phyloP scores from a whole-genome alignment of 371 early-diverging fungal genomes.

The Rhizopus delemar region DNA sequence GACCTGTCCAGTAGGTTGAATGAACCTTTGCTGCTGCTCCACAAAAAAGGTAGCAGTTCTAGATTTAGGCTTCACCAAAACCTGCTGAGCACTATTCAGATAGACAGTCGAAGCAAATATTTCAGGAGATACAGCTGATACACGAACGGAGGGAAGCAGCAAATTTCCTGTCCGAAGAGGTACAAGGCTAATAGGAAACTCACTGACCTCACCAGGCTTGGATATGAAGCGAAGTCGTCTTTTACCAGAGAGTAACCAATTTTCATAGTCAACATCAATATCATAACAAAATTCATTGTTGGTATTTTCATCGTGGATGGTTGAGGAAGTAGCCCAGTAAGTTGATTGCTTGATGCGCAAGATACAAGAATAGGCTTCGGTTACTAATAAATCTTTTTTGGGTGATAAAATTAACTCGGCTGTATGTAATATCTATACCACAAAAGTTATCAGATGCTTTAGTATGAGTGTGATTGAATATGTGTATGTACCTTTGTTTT shows the following conservation, averaged over 20 bases:
- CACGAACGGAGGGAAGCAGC: slow-evolving; percentile 57
- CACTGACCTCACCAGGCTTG: slow-evolving; percentile 58
- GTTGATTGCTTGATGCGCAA: slow-evolving; percentile 60
- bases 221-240: slow-evolving; percentile 59
- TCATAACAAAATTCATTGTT: slow-evolving; percentile 62
- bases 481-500: slow-evolving; percentile 39
- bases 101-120: slow-evolving; percentile 61
- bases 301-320: neutral
- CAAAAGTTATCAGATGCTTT: too few relatives aligned
- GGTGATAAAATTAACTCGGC: slow-evolving; percentile 57
- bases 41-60: slow-evolving; percentile 70
- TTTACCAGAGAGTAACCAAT: slow-evolving; percentile 73
- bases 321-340: slow-evolving; percentile 50
- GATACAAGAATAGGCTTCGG: slow-evolving; percentile 58
- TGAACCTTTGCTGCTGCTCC: slow-evolving; percentile 62
- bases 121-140: slow-evolving; percentile 51
- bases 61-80: slow-evolving; percentile 64
- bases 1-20: slow-evolving; percentile 22
- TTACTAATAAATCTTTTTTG: slow-evolving; percentile 50
- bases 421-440: slow-evolving; percentile 51
- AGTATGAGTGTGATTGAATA: too few relatives aligned
- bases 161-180: slow-evolving; percentile 71
- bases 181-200: slow-evolving; percentile 59
- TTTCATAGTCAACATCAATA: slow-evolving; percentile 68
- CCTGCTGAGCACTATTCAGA: slow-evolving; percentile 64